Evolutionary conservation across 805 yeast genomes (phyloP), one percentile per base, ranked within the genome.

Genomic region (Hanseniaspora clermontiae): DNA sequence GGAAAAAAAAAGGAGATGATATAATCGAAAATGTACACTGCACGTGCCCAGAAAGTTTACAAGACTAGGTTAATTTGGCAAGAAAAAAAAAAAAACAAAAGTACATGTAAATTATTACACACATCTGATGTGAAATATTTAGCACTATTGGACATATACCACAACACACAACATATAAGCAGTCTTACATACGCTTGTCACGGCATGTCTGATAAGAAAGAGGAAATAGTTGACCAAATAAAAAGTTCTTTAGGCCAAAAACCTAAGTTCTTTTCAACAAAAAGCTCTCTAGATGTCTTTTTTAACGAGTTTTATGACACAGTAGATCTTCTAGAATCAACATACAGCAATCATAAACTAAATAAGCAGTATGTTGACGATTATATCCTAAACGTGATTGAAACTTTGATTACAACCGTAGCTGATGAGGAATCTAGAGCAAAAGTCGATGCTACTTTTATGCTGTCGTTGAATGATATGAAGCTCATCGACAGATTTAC

Each of bases 401-500:
- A 31, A 5, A 9, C 29, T 19, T 8, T 46, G 29, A 19, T 46
- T 4, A 34, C 34, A 4, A 32, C 29, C 1, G 17, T 46, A 19
- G 17, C 24, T 1, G 29, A 10, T 19, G 49, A 31, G 11, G 49
- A 46, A 20, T n/a, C 12, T 17, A 32, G 32, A 3, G 12, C 20
- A 9, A 31, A 46, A 11, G 39, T 19, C n/a, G 19, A 14, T 19
- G 34, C 7, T n/a, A 48, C 52, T 14, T 65, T 12, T 62, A 65
- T 20, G 64, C 82, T 91, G 15, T 87, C 97, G 0, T 72, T 91
- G 10, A 89, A 87, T 62, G 97, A 93, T 66, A 81, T 91, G 76
- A 84, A 82, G 65, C 76, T 79, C 4, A 77, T 93, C 57, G 83
- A 84, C 38, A 77, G 74, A 24, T 64, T 91, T 46, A 67, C 84